These are phyloP conservation scores for Aspergillus neoniger DNA, from an alignment of 2,329 filamentous ascomycete genomes.

Conservation along the genomic window DNA sequence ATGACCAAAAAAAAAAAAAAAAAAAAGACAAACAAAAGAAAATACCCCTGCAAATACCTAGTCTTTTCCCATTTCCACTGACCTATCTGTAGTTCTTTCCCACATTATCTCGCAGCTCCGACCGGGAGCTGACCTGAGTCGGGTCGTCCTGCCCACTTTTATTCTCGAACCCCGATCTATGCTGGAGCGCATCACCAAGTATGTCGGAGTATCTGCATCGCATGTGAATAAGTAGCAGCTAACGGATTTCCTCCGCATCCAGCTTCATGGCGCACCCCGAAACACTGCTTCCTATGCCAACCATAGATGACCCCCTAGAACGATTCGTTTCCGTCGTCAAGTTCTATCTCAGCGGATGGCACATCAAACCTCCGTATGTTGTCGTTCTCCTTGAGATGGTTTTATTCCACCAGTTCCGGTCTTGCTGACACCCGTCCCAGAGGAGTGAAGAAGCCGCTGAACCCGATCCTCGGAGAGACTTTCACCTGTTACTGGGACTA, in stretches of 20 bases:
- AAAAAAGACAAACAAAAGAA: not conserved
- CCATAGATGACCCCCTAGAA: slow-evolving; percentile 83
- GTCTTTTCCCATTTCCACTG: slow-evolving; percentile 1
- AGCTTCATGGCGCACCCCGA: slow-evolving; percentile 99
- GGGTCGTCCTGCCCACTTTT: slow-evolving; percentile 93
- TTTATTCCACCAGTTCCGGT: slow-evolving; percentile 5
- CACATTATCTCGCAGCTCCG: slow-evolving; percentile 97
- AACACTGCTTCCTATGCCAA: slow-evolving; percentile 83
- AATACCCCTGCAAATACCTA: not conserved
- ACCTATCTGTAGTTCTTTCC: slow-evolving; percentile 68
- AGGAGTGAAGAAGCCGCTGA: slow-evolving; percentile 96
- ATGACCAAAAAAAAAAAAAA: not conserved
- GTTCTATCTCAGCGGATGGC: slow-evolving; percentile 98
- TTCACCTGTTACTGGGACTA: slow-evolving; percentile 97
- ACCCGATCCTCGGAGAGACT: slow-evolving; percentile 91
- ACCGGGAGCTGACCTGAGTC: slow-evolving; percentile 90
- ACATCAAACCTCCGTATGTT: slow-evolving; percentile 91
- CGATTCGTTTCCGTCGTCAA: slow-evolving; percentile 95
- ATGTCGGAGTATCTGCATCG: slow-evolving; percentile 21
- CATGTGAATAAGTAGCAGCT: slow-evolving; percentile 8
- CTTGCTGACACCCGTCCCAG: slow-evolving; percentile 48
- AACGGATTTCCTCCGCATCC: slow-evolving; percentile 26
- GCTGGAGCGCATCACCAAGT: slow-evolving; percentile 99
- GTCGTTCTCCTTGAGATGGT: not conserved
- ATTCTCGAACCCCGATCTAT: slow-evolving; percentile 97